Evolutionary conservation across 805 yeast species (phyloP), one percentile per base, ranked within the genome.

Genomic region (Saturnispora ahearnii): DNA sequence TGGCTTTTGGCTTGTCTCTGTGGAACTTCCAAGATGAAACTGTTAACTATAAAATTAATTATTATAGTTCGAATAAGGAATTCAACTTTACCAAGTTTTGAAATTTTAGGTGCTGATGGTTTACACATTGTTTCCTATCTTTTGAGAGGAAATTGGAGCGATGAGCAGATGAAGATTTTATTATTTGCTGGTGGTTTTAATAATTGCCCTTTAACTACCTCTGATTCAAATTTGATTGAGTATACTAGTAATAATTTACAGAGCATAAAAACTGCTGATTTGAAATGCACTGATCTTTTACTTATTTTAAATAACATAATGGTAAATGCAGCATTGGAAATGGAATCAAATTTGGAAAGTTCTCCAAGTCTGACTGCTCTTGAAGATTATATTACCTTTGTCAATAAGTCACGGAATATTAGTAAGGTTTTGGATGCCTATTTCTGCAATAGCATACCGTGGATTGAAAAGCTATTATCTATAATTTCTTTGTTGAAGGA

Each of bases 1-100:
- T 82, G 90, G 84, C 67, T 77, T 3, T 58, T 85, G 9, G 65
- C 85, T 10, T 60, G 84, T 12, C 59, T 84, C 11, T 65, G 76
- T 47, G 56, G 59, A 6, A 58, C 71, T 47, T 53, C 69, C 30
- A 60, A 66, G 44, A 73, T 74, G 3, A 68, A 67, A 3, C 59
- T 61, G 29, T 57, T 70, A 52, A 73, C 75, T 0, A 54, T 77
- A 29, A 48, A 57, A 24, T 62, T 86, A 12, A 60, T 86, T 18
- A 66, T 81, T 5, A 72, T 73, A 49, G 61, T 81, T 4, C 63
- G 85, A 15, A 61, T 68, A 13, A 61, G 72, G 6, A 62, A 74
- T 6, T 82, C 82, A 1, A 60, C 71, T 2, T 69, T 70, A 31
- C 70, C 73, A 3, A 74, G 75, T 48, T 70, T 66, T 28, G 64